A percentile compares a stretch with the other conserved stretches of the same genome.
These are phyloP conservation scores for Cerrena zonata DNA, from an alignment of 1,284 basidiomycete species.

Conservation along the genomic window DNA sequence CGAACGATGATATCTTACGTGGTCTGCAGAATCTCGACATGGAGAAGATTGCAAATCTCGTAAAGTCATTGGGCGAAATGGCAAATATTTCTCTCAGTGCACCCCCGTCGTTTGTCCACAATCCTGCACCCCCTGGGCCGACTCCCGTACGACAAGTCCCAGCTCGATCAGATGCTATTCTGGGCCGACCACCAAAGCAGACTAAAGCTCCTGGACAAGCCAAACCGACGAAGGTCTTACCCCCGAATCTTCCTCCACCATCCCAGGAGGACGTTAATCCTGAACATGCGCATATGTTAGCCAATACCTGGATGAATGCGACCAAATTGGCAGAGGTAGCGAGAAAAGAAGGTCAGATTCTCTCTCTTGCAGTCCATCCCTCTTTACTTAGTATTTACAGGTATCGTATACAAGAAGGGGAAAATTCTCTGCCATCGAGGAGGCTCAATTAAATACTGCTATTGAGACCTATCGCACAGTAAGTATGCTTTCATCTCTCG, in stretches of 20 bases:
- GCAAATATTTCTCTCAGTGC: conserved; percentile 34
- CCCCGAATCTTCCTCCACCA: conserved; percentile 25
- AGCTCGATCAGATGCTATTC: conserved; percentile 35
- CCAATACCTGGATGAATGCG: conserved; percentile 71
- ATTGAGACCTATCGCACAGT: conserved; percentile 62
- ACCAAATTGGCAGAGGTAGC: conserved; percentile 62
- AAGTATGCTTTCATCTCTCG: conserved; percentile 20
- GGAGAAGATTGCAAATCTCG: conserved; percentile 57
- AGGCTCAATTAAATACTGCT: conserved; percentile 54
- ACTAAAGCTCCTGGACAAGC: conserved; percentile 20
- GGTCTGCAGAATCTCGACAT: conserved; percentile 68
- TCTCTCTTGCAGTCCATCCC: not conserved
- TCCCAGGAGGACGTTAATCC: conserved; percentile 31
- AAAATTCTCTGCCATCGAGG: conserved; percentile 74
- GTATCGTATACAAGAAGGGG: conserved; percentile 79
- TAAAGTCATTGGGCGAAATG: conserved; percentile 58
- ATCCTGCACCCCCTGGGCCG: conserved; percentile 23
- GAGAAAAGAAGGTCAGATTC: conserved; percentile 50
- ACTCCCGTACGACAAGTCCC: conserved; percentile 33
- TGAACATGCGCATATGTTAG: conserved; percentile 47
- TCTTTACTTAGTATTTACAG: conserved; percentile 30
- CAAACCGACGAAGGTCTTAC: conserved; percentile 4
- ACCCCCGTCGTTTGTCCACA: conserved; percentile 30
- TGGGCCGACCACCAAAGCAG: conserved; percentile 32
- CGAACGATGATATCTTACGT: conserved; percentile 69